phyloP scores from a whole-genome alignment of 495 filamentous ascomycete genomes.

The Penicillium soppii region DNA sequence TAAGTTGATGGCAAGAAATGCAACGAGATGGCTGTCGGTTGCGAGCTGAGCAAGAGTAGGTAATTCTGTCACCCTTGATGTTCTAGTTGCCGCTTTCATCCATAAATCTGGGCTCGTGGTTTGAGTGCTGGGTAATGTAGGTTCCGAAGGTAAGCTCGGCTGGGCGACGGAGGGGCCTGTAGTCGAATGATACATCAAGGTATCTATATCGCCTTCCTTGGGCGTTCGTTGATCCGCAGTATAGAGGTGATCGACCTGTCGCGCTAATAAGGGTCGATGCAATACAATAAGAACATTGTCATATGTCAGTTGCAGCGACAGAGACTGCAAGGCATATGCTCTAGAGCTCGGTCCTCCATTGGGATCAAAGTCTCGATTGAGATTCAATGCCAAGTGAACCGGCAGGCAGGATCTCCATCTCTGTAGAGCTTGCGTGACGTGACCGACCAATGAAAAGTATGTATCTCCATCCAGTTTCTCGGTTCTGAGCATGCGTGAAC shows the following conservation, averaged over 20 bases:
- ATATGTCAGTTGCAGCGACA: slow-evolving; percentile 33
- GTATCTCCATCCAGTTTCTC: slow-evolving; percentile 16
- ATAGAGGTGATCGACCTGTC: slow-evolving; percentile 25
- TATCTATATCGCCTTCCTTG: neutral
- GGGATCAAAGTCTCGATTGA: slow-evolving; percentile 18
- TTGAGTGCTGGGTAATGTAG: neutral
- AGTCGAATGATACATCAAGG: neutral
- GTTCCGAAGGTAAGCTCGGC: slow-evolving; percentile 2
- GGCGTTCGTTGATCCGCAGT: slow-evolving; percentile 1
- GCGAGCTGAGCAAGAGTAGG: slow-evolving; percentile 26
- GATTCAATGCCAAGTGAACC: slow-evolving; percentile 19
- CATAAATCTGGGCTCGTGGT: slow-evolving; percentile 22
- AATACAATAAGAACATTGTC: slow-evolving; percentile 37
- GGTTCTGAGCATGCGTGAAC: slow-evolving; percentile 22
- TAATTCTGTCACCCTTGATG: slow-evolving; percentile 26
- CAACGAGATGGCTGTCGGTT: slow-evolving; percentile 30
- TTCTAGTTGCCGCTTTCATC: slow-evolving; percentile 31
- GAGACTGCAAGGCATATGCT: slow-evolving; percentile 27
- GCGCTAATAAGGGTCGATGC: slow-evolving; percentile 30
- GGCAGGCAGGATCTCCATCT: slow-evolving; percentile 25
- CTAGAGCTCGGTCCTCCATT: slow-evolving; percentile 11
- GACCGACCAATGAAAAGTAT: slow-evolving; percentile 18
- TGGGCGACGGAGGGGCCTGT: neutral
- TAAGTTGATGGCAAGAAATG: slow-evolving; percentile 36
- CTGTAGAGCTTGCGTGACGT: slow-evolving; percentile 22